These are phyloP conservation scores for Cetradonia linearis DNA, from an alignment of 495 filamentous ascomycete genomes.

Conservation along the genomic window DNA sequence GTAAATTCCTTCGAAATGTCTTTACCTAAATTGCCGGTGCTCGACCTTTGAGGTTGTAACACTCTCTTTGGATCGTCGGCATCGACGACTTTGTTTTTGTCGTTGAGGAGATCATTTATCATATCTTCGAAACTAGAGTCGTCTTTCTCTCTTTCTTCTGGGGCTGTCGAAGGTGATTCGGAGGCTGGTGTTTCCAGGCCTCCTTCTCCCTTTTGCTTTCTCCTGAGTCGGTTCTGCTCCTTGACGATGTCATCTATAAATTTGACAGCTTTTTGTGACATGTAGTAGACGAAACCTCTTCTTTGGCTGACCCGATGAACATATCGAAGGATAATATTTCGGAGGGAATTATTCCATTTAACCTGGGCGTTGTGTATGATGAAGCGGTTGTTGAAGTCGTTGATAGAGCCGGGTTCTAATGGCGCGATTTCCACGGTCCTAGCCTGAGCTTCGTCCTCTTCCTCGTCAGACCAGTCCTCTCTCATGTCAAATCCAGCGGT, in stretches of 20 bases:
- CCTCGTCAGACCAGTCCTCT: constrained; percentile 6
- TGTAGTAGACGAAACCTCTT: constrained; percentile 94
- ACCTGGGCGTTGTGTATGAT: constrained; percentile 94
- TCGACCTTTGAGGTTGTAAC: constrained; percentile 29
- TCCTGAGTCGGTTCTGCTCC: constrained; percentile 60
- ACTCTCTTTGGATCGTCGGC: constrained; percentile 48
- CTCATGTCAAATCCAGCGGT: constrained; percentile 16
- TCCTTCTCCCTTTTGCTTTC: constrained; percentile 42
- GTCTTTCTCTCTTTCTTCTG: constrained; percentile 41
- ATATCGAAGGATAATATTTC: constrained; percentile 94
- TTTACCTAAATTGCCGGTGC: constrained; percentile 46
- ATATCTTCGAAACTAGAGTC: constrained; percentile 66
- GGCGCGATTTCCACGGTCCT: constrained; percentile 36
- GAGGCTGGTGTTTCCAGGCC: constrained; percentile 27
- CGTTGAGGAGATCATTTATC: constrained; percentile 76
- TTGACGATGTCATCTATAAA: constrained; percentile 97
- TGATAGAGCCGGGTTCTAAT: constrained; percentile 54
- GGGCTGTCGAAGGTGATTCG: constrained; percentile 33
- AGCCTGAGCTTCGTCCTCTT: constrained; percentile 24
- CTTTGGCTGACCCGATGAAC: constrained; percentile 95
- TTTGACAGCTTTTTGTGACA: constrained; percentile 89
- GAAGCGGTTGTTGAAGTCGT: constrained; percentile 96
- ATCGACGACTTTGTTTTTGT: constrained; percentile 72
- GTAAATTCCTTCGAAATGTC: constrained; percentile 82
- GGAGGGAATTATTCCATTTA: constrained; percentile 94